Base-by-base conservation (phyloP, 257 asterid species). In the Nicotiana obtusifolia region DNA sequence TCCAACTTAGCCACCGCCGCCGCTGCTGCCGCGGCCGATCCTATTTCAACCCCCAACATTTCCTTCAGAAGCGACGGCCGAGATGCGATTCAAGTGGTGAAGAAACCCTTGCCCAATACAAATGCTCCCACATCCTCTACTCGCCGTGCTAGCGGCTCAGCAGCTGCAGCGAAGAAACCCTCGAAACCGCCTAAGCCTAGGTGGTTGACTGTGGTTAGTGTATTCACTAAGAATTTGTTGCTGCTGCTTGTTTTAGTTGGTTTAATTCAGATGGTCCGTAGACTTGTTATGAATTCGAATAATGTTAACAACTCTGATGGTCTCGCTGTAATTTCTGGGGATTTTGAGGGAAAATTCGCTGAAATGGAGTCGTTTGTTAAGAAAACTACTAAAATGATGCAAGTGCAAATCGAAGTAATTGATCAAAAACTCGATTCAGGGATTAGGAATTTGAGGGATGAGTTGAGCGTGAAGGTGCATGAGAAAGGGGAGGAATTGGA, bases 351-450 rank as follows among this genome's bases (percentile, higher is more conserved):
- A 44, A 93, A 87, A 77, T 52, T 91, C 26, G 88, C 90, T 2
- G 91, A 91, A 80, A 81, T 92, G 83, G 93, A 91, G 87, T 86
- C 81, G 86, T 90, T 88, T 75, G 89, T 93, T 66, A 89, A 85
- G 49, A 90, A 81, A 75, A 86, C 94, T 1, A 68, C 88, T 78
- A 90, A 90, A 84, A 93, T 93, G 82, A 86, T 92, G 94, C 98
- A 93, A 84, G 92, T 95, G 44, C 99, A 95, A 87, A 91, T 95
- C 78, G 90, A 88, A 22, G 95, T 90, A 2, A 84, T 93, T 33
- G 98, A 92, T 84, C 67, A 61, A 33, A 91, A 91, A 83, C 44
- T 89, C 6, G 95, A 89, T 76, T 90, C 88, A 49, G 89, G 84
- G 67, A 76, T 94, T 77, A 56, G 67, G 79, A 82, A 52, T 64